These are phyloP conservation scores for Metschnikowia cubensis DNA, from an alignment of 805 yeast genomes.

Conservation along the genomic window DNA sequence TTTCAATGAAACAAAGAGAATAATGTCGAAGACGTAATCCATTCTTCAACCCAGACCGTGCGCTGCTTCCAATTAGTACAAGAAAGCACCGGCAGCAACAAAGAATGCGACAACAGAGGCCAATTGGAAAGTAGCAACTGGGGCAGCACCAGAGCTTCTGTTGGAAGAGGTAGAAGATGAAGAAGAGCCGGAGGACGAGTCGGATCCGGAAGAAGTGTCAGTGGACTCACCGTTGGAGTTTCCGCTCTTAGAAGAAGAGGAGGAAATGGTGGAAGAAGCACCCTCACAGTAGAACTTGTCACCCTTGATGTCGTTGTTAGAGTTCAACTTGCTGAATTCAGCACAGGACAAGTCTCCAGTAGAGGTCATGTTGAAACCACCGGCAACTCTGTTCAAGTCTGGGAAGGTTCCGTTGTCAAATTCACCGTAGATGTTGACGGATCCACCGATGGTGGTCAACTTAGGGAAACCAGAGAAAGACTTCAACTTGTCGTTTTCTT, in stretches of 20 bases:
- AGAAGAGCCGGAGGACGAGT: slow-evolving; percentile 19
- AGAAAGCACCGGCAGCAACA: slow-evolving; percentile 37
- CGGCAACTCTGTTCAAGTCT: slow-evolving; percentile 71
- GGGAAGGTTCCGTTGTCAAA: slow-evolving; percentile 77
- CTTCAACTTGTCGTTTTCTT: slow-evolving; percentile 74
- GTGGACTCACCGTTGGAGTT: slow-evolving; percentile 22
- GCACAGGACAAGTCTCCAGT: slow-evolving; percentile 78
- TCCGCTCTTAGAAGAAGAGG: slow-evolving; percentile 40
- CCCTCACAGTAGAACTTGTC: slow-evolving; percentile 67
- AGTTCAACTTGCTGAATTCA: slow-evolving; percentile 65
- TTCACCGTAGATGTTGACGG: slow-evolving; percentile 75
- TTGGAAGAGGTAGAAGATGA: slow-evolving; percentile 18
- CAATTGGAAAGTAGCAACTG: slow-evolving; percentile 22
- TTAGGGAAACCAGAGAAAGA: slow-evolving; percentile 69
- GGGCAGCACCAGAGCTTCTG: slow-evolving; percentile 25
- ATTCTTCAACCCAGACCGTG: slow-evolving; percentile 1
- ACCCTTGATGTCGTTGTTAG: slow-evolving; percentile 85
- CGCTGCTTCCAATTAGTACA: slow-evolving; percentile 19
- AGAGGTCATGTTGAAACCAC: slow-evolving; percentile 86
- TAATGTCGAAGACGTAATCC: neutral
- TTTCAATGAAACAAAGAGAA: slow-evolving; percentile 6
- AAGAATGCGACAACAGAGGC: slow-evolving; percentile 29
- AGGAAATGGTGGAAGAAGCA: slow-evolving; percentile 41
- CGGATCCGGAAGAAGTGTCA: slow-evolving; percentile 25
- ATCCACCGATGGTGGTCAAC: slow-evolving; percentile 80